A percentile compares a stretch with the other conserved stretches of the same genome.
Evolutionary conservation across 768 basidiomycete genomes (phyloP).

Genomic region (Amanita fuliginea): DNA sequence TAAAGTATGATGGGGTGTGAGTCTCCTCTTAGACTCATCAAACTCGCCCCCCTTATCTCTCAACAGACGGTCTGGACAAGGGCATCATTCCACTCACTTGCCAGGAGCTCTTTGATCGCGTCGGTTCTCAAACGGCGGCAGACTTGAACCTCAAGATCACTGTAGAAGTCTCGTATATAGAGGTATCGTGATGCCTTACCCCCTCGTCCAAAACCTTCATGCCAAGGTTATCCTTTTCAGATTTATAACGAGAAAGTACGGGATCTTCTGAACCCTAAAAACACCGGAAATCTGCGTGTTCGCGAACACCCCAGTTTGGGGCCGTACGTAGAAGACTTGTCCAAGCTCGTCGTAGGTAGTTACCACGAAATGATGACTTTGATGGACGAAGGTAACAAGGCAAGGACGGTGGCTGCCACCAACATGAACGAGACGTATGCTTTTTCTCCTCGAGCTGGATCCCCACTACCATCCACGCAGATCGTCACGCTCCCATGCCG

Average conservation of each 20-base stretch:
- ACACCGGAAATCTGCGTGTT: conserved; percentile 90
- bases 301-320: conserved; percentile 94
- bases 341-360: conserved; percentile 81
- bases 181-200: conserved; percentile 37
- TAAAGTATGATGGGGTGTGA: conserved; percentile 90
- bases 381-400: conserved; percentile 99
- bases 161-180: conserved; percentile 98
- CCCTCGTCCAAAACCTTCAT: neutral
- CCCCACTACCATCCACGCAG: conserved; percentile 23
- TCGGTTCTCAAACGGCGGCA: conserved; percentile 45
- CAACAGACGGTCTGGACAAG: conserved; percentile 82
- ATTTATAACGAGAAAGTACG: conserved; percentile 98
- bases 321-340: conserved; percentile 98
- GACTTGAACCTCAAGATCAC: conserved; percentile 72
- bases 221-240: conserved; percentile 23
- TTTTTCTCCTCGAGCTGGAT: neutral
- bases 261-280: conserved; percentile 95
- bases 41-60: neutral
- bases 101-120: conserved; percentile 81
- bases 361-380: conserved; percentile 98
- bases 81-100: conserved; percentile 97
- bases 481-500: conserved; percentile 94
- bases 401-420: conserved; percentile 94
- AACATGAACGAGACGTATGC: conserved; percentile 98
- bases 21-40: conserved; percentile 21